Percentiles rank a stretch among this genome's conserved stretches.
phyloP scores from a whole-genome alignment of 179 eudicot species.

The Beta lomatogona region DNA sequence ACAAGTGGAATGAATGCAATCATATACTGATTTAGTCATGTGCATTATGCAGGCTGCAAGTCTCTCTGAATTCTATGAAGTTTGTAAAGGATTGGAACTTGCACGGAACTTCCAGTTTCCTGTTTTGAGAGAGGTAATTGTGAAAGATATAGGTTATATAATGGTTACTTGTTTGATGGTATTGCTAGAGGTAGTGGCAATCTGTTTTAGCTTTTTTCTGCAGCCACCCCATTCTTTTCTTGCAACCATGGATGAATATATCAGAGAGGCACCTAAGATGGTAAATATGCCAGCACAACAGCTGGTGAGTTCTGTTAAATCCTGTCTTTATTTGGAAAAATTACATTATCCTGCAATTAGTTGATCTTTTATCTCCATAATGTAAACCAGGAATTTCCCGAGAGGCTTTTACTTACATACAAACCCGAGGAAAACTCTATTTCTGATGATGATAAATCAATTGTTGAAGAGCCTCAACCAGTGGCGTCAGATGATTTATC shows the following conservation, averaged over 20 bases:
- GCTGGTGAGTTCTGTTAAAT: slow-evolving; percentile 56
- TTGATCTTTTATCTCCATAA: slow-evolving; percentile 6
- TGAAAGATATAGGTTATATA: too few species aligned
- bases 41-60: slow-evolving; percentile 59
- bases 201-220: slow-evolving; percentile 8
- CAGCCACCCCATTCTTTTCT: slow-evolving; percentile 97
- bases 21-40: background rate
- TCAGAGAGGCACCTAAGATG: slow-evolving; percentile 83
- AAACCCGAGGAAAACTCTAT: slow-evolving; percentile 62
- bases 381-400: slow-evolving; percentile 78
- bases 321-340: background rate
- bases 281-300: slow-evolving; percentile 63
- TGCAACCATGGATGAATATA: slow-evolving; percentile 93
- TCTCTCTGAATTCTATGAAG: slow-evolving; percentile 88
- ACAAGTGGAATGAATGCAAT: background rate
- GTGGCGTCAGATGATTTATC: slow-evolving; percentile 44
- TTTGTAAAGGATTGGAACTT: slow-evolving; percentile 86
- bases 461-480: slow-evolving; percentile 52
- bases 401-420: slow-evolving; percentile 83
- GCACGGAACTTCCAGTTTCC: slow-evolving; percentile 97
- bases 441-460: slow-evolving; percentile 43
- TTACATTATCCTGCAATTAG: background rate
- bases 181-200: slow-evolving; percentile 11
- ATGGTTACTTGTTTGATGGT: background rate
- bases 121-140: slow-evolving; percentile 71